Conservation (phyloP, 2,329 filamentous ascomycete genomes). For the Aspergillus pseudonomiae region DNA sequence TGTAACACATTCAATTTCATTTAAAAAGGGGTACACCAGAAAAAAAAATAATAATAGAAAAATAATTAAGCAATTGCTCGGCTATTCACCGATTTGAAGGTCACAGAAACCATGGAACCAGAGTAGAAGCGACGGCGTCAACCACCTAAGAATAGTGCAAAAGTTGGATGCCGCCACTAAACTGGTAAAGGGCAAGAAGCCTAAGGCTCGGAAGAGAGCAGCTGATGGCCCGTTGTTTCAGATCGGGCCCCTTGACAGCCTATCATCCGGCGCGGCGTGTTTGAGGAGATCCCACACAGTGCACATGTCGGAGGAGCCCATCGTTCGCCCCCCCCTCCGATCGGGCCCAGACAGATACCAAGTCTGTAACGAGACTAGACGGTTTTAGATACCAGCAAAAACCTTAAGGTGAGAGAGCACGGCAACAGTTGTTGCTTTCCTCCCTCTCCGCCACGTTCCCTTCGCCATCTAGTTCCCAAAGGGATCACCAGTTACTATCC, state of each 20-base stretch:
- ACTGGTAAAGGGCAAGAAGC: not conserved
- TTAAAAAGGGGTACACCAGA: too few relatives aligned
- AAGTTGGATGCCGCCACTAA: not conserved
- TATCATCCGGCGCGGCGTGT: slow-evolving; percentile 20
- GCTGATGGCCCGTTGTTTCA: slow-evolving; percentile 25
- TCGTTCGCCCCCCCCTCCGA: slow-evolving; percentile 14
- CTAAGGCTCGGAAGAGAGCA: not conserved
- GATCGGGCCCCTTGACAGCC: slow-evolving; percentile 20
- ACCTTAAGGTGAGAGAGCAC: not conserved
- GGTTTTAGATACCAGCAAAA: slow-evolving; percentile 1
- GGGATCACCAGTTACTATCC: not conserved
- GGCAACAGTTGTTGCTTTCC: not conserved
- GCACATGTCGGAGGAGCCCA: slow-evolving; percentile 11
- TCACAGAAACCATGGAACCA: not conserved
- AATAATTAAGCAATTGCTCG: not conserved
- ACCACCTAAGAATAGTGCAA: slow-evolving; percentile 1
- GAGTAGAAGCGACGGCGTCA: not conserved
- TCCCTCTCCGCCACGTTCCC: not conserved
- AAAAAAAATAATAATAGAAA: not conserved
- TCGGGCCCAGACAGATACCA: slow-evolving; percentile 14
- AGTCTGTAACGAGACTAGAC: slow-evolving; percentile 9
- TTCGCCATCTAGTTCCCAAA: not conserved
- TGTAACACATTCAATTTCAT: too few relatives aligned
- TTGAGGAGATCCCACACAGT: slow-evolving; percentile 13
- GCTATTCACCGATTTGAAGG: not conserved